Evolutionary conservation across 2,329 filamentous ascomycete genomes (phyloP).

Genomic region (Helotiales sp.): DNA sequence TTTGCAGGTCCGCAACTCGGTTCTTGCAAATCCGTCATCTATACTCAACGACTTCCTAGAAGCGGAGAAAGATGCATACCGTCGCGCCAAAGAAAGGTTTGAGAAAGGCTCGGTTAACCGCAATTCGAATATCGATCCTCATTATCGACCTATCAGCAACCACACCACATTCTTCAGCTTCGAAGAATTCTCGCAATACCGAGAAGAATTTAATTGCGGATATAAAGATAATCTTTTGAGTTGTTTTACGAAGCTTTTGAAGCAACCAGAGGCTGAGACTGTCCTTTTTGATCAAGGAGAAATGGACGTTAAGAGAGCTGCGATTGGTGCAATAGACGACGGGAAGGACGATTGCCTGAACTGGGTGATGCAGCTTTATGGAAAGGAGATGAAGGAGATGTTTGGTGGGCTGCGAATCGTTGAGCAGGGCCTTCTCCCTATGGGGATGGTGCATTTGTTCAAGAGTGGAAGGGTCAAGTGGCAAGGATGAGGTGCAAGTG

Average conservation of each 20-base stretch:
- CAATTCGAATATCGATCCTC: conserved; percentile 16
- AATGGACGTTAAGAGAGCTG: background rate
- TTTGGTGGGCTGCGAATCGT: conserved; percentile 44
- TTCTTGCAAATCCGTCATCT: conserved; percentile 27
- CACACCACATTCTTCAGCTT: conserved; percentile 39
- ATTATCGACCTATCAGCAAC: conserved; percentile 13
- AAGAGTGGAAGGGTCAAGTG: conserved; percentile 39
- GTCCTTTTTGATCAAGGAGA: conserved; percentile 24
- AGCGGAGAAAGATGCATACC: conserved; percentile 38
- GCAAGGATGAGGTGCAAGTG: too few species aligned
- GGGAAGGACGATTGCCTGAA: conserved; percentile 35
- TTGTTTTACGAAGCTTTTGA: conserved; percentile 35
- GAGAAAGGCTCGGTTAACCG: conserved; percentile 19
- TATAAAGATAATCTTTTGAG: conserved; percentile 22
- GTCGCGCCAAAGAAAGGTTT: conserved; percentile 35
- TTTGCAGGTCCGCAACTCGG: conserved; percentile 30
- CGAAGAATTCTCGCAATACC: conserved; percentile 40
- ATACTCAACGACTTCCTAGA: conserved; percentile 33
- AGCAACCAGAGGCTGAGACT: conserved; percentile 29
- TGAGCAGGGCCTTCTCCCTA: conserved; percentile 41
- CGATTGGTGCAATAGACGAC: background rate
- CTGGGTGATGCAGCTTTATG: conserved; percentile 42
- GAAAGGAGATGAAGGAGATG: conserved; percentile 38
- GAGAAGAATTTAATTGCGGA: conserved; percentile 35
- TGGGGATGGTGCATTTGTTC: conserved; percentile 41